phyloP scores from a whole-genome alignment of 2,329 filamentous ascomycete genomes.

The Diplocarpon rosae region DNA sequence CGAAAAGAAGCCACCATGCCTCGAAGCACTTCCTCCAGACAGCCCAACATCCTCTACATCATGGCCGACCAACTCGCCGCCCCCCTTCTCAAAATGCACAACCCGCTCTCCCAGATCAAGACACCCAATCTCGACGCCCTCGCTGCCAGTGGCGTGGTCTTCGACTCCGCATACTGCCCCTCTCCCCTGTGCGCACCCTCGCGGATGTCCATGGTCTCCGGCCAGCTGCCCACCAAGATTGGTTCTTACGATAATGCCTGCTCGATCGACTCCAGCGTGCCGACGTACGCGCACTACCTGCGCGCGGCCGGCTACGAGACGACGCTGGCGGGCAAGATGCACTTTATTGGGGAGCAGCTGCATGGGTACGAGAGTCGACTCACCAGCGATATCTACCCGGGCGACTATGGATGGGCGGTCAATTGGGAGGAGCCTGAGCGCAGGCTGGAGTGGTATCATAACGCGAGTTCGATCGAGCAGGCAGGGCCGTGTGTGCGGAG shows the following conservation, averaged over 20 bases:
- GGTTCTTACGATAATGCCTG: conserved; percentile 86
- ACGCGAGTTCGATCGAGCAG: conserved; percentile 85
- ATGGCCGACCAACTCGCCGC: conserved; percentile 95
- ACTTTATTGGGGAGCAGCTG: conserved; percentile 89
- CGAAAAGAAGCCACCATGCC: conserved; percentile 23
- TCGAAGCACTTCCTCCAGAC: conserved; percentile 21
- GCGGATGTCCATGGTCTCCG: conserved; percentile 89
- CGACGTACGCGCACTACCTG: conserved; percentile 88
- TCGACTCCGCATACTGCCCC: conserved; percentile 90
- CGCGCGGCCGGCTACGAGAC: conserved; percentile 81
- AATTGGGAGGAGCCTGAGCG: conserved; percentile 89
- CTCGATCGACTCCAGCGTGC: conserved; percentile 71
- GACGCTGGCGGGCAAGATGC: conserved; percentile 89
- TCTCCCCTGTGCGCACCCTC: conserved; percentile 87
- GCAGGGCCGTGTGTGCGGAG: conserved; percentile 80
- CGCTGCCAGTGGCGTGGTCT: conserved; percentile 73
- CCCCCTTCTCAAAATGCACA: conserved; percentile 85
- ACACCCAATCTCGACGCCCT: conserved; percentile 82
- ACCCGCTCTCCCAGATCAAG: conserved; percentile 77
- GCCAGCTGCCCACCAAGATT: conserved; percentile 83
- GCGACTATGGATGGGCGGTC: conserved; percentile 87
- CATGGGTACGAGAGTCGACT: conserved; percentile 88
- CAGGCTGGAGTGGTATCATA: conserved; percentile 90
- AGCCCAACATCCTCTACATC: conserved; percentile 79
- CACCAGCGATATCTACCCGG: conserved; percentile 93